Conservation (phyloP, 305 asterid species). For the Striga hermonthica region DNA sequence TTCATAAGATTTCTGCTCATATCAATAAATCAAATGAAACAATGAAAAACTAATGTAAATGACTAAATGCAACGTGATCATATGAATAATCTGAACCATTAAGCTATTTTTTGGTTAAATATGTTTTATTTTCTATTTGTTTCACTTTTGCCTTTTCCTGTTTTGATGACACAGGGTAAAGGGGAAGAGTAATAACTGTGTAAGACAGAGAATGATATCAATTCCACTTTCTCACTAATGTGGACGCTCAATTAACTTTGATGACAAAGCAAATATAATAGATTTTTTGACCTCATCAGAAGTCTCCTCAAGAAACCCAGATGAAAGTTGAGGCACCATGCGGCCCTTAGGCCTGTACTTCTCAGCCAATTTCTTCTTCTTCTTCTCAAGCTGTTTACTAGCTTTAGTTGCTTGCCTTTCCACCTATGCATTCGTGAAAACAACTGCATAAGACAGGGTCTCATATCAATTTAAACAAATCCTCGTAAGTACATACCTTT, state of each 20-base stretch:
- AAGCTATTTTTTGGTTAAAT: not conserved
- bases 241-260: not conserved
- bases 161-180: not conserved
- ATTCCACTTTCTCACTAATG: conserved; percentile 6
- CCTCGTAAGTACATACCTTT: conserved; percentile 34
- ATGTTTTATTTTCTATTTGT: not conserved
- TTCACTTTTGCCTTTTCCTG: not conserved
- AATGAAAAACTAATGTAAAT: not conserved
- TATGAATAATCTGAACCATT: not conserved
- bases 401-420: conserved; percentile 50
- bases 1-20: conserved; percentile 41
- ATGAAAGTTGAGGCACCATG: conserved; percentile 53
- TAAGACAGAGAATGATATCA: not conserved
- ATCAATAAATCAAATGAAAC: conserved; percentile 38
- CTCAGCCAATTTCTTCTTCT: conserved; percentile 56
- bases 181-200: not conserved
- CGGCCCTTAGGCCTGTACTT: conserved; percentile 46
- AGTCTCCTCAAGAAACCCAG: conserved; percentile 49
- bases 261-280: not conserved
- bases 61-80: too few species aligned
- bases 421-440: conserved; percentile 33
- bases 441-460: not conserved
- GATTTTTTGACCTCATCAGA: conserved; percentile 39
- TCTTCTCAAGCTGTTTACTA: conserved; percentile 45
- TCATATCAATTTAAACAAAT: conserved; percentile 2